These are phyloP conservation scores for Ulota crispa DNA, from an alignment of 225 moss, liverwort and hornwort genomes.

Conservation along the genomic window DNA sequence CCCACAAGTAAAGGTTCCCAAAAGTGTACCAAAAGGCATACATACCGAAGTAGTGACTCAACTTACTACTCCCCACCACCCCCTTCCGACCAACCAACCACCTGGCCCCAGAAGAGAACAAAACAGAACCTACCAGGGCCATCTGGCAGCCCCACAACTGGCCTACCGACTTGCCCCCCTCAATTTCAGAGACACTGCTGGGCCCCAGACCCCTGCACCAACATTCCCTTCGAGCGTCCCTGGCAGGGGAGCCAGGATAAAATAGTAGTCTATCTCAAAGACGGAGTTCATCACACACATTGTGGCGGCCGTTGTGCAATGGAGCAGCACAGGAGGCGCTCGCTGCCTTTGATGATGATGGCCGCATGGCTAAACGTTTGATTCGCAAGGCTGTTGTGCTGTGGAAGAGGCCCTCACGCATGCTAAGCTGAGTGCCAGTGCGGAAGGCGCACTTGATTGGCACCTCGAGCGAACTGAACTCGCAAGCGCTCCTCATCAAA, in stretches of 20 bases:
- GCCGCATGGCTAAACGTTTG: not conserved
- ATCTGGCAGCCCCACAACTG: constrained; percentile 22
- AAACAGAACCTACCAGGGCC: constrained; percentile 29
- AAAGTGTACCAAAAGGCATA: constrained; percentile 7
- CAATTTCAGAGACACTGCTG: not conserved
- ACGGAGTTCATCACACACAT: not conserved
- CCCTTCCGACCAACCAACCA: too few relatives aligned
- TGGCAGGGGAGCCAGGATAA: not conserved
- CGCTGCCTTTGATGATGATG: not conserved
- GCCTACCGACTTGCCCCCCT: constrained; percentile 32
- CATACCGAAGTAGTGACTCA: not conserved
- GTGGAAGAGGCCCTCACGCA: too few relatives aligned
- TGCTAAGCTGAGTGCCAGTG: too few relatives aligned
- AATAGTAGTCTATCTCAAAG: not conserved
- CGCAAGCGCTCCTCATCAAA: not conserved
- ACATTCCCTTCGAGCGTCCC: constrained; percentile 22
- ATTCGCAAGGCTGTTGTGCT: not conserved
- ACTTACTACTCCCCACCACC: constrained; percentile 18
- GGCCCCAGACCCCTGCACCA: constrained; percentile 28
- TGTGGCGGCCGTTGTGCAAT: not conserved
- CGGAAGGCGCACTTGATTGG: too few relatives aligned
- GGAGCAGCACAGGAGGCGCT: not conserved
- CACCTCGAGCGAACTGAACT: not conserved
- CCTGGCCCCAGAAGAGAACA: not conserved
- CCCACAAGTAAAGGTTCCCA: not conserved